phyloP scores from a whole-genome alignment of 176 grass and related monocot genomes.

The Cocos nucifera region DNA sequence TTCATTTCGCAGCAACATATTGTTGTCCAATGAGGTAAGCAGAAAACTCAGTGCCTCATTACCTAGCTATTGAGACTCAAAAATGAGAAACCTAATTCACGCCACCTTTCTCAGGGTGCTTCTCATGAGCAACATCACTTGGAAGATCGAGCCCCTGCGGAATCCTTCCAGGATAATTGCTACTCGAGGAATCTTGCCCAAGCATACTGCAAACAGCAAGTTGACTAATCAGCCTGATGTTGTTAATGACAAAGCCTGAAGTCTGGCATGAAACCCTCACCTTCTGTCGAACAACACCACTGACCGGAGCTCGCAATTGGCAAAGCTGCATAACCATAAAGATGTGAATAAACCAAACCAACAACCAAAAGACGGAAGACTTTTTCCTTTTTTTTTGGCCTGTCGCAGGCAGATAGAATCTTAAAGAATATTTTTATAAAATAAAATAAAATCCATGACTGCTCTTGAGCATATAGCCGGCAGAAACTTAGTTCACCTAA shows the following conservation, averaged over 20 bases:
- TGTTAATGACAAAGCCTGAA: neutral
- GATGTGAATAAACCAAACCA: no score
- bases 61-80: no score
- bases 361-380: no score
- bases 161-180: constrained; percentile 58
- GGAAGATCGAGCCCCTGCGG: constrained; percentile 41
- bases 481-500: no score
- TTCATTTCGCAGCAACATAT: no score
- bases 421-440: no score
- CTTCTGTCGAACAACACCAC: constrained; percentile 79
- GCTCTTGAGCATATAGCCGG: no score
- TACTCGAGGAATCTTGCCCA: constrained; percentile 19
- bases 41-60: neutral
- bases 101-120: constrained; percentile 7
- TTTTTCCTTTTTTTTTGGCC: no score
- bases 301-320: constrained; percentile 75
- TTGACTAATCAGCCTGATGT: neutral
- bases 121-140: constrained; percentile 29
- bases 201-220: constrained; percentile 36
- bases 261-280: constrained; percentile 10
- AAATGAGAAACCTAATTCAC: constrained; percentile 3
- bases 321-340: constrained; percentile 35
- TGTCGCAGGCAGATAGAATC: no score
- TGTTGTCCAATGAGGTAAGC: constrained; percentile 3
- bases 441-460: no score